Conservation (phyloP, 495 filamentous ascomycete genomes). For the Thozetella sp. region DNA sequence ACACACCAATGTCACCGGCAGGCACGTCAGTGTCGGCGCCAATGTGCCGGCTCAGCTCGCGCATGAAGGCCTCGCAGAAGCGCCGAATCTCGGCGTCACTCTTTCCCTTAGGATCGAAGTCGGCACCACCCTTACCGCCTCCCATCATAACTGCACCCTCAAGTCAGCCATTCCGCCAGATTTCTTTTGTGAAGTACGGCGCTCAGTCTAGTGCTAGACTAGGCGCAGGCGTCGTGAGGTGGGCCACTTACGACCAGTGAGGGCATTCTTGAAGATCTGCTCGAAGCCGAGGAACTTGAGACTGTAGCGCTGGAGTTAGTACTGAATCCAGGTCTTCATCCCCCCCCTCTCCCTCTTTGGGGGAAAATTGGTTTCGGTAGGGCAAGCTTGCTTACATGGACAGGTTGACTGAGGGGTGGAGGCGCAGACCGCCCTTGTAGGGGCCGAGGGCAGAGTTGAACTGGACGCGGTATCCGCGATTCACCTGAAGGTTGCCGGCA, state of each 20-base stretch:
- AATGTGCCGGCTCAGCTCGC: conserved; percentile 91
- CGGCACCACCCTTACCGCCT: conserved; percentile 96
- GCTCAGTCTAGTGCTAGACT: background rate
- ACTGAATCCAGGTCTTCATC: background rate
- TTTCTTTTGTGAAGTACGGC: background rate
- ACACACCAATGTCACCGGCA: conserved; percentile 93
- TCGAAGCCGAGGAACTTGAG: conserved; percentile 99
- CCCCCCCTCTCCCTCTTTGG: background rate
- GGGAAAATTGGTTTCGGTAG: conserved; percentile 2
- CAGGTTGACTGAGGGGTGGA: conserved; percentile 96
- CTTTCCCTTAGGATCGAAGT: conserved; percentile 99
- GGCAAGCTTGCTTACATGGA: conserved; percentile 59
- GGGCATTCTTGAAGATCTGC: conserved; percentile 99
- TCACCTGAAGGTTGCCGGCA: conserved; percentile 85
- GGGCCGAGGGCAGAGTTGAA: conserved; percentile 98
- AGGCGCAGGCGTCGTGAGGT: background rate
- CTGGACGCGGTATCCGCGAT: conserved; percentile 96
- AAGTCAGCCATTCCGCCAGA: conserved; percentile 23
- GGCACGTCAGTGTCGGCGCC: conserved; percentile 95
- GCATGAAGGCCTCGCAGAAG: conserved; percentile 97
- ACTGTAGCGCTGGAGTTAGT: conserved; percentile 25
- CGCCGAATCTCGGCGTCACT: conserved; percentile 95
- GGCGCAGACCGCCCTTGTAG: conserved; percentile 96
- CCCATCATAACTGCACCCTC: conserved; percentile 81
- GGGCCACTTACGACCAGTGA: conserved; percentile 80